Conservation (phyloP, 140 eudicot genomes). For the Anethum foeniculum region DNA sequence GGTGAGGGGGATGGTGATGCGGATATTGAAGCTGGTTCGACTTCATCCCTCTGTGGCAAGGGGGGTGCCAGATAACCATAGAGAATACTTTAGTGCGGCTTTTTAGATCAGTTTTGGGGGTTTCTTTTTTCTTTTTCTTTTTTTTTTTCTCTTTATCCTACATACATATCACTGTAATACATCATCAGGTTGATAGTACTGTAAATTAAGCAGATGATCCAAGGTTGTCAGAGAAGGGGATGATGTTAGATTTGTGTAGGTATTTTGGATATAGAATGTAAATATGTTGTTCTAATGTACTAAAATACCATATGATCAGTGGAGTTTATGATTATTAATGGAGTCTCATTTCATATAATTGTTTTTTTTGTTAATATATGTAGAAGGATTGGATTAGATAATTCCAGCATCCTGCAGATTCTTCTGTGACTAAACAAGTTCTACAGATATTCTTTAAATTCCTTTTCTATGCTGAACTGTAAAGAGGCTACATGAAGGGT, state of each 20-base stretch:
- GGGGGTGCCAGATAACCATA: conserved; percentile 15
- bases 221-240: not conserved
- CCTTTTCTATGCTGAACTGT: not conserved
- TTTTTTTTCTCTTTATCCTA: not conserved
- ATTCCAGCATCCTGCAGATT: conserved; percentile 5
- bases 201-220: not conserved
- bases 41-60: conserved; percentile 28
- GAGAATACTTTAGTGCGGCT: not conserved
- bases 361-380: not conserved
- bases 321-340: not conserved
- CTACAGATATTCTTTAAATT: not conserved
- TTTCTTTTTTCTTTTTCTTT: not conserved
- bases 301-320: not conserved
- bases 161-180: not conserved
- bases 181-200: not conserved
- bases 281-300: not conserved
- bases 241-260: not conserved
- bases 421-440: not conserved
- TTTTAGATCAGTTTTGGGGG: not conserved
- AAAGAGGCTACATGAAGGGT: not conserved
- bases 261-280: not conserved
- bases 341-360: not conserved
- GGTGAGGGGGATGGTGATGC: conserved; percentile 27
- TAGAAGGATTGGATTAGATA: not conserved
- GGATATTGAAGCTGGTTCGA: conserved; percentile 50